Percentiles rank a stretch among this genome's conserved stretches.
Evolutionary conservation across 2,329 filamentous ascomycete genomes (phyloP).

Genomic region (Colletotrichum tropicale): DNA sequence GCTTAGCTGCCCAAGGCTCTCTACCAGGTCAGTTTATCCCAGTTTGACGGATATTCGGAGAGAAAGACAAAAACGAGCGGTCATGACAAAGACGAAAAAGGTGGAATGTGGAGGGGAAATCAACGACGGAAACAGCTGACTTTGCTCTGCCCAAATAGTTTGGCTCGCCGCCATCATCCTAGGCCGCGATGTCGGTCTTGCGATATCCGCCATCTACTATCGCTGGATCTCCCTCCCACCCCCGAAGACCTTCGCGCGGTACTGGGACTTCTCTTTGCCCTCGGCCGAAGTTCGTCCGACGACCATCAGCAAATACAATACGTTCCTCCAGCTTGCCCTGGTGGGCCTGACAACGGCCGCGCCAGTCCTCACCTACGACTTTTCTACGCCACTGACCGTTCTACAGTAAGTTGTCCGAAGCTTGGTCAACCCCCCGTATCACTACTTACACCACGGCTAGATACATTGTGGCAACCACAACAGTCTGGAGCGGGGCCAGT

Average conservation of each 20-base stretch:
- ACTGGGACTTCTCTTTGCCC: constrained; percentile 97
- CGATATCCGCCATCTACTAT: constrained; percentile 89
- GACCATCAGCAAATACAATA: constrained; percentile 90
- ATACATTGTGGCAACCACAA: constrained; percentile 86
- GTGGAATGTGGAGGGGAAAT: not conserved
- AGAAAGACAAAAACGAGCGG: not conserved
- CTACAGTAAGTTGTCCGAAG: constrained; percentile 63
- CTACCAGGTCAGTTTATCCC: constrained; percentile 68
- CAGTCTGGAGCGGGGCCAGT: constrained; percentile 90
- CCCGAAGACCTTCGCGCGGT: constrained; percentile 89
- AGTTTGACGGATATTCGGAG: too few relatives aligned
- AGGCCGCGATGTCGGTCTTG: constrained; percentile 84
- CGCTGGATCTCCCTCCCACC: constrained; percentile 92
- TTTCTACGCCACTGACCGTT: constrained; percentile 58
- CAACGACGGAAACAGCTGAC: not conserved
- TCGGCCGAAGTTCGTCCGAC: constrained; percentile 85
- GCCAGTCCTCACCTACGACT: constrained; percentile 70
- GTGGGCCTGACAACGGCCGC: constrained; percentile 85
- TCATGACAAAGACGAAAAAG: not conserved
- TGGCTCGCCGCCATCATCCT: constrained; percentile 92
- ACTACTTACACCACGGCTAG: constrained; percentile 50
- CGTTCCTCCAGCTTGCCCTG: constrained; percentile 85
- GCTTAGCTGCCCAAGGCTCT: constrained; percentile 80
- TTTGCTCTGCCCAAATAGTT: constrained; percentile 49
- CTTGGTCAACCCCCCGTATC: not conserved